phyloP scores from a whole-genome alignment of 345 rosid genomes.

The Salix udensis region DNA sequence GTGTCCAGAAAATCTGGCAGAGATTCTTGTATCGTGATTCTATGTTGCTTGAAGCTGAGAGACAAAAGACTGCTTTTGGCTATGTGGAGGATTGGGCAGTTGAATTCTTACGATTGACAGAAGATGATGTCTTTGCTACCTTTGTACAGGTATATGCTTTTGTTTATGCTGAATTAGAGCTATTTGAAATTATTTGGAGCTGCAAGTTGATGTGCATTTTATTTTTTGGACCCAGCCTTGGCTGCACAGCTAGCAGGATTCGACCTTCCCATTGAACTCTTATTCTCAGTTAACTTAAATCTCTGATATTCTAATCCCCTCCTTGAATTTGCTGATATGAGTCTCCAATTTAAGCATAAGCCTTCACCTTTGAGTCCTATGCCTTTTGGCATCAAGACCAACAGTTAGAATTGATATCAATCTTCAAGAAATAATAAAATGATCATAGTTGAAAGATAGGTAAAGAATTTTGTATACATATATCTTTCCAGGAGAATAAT shows the following conservation, averaged over 20 bases:
- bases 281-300: background rate
- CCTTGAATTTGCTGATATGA: background rate
- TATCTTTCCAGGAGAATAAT: no score
- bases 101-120: constrained; percentile 48
- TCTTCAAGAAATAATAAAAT: background rate
- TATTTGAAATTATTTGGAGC: constrained; percentile 1
- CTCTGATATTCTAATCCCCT: background rate
- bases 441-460: background rate
- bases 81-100: constrained; percentile 65
- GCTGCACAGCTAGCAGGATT: background rate
- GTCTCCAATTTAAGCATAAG: no score
- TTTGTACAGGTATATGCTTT: constrained; percentile 58
- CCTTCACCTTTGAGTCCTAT: no score
- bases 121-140: constrained; percentile 80
- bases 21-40: constrained; percentile 82
- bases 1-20: constrained; percentile 80
- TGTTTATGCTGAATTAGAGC: background rate
- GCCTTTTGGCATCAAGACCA: no score
- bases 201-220: background rate
- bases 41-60: constrained; percentile 76
- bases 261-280: background rate
- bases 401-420: background rate
- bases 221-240: background rate
- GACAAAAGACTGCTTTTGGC: constrained; percentile 55
- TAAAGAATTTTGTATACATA: no score